Base-by-base conservation (phyloP, 225 moss, liverwort and hornwort genomes). In the Bryum argenteum region DNA sequence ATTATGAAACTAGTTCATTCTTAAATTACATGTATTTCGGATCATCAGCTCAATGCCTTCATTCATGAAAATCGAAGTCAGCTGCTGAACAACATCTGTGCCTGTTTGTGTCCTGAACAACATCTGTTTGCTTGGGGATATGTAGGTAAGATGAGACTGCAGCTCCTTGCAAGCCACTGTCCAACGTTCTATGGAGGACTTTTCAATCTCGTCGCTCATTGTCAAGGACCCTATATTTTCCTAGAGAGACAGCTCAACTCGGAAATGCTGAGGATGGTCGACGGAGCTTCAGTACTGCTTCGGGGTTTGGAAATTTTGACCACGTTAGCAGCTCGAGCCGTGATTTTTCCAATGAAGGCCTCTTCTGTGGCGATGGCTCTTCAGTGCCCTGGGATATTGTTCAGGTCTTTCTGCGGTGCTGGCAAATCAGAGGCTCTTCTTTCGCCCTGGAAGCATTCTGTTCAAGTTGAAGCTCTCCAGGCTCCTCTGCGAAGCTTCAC, bases 341-440 rank as follows among this genome's bases (percentile, higher is more conserved):
- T 85, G 1, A 89, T 98, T 61, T 98, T 91, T 55, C 91, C 91
- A 47, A 92, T 98, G 89, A 89, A 88, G 76, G 79, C 91, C 63
- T 83, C 75, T 62, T 83, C 85, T 72, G 88, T 92, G 70, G 89
- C 92, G 15, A 69, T 94, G 80, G 89, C 91, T 53, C 80, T 94
- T 63, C 94, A 98, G 64, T 87, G 83, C 69, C 98, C 98, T 69
- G 91, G 91, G 54, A 84, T 78, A 57, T 65, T 98, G 47, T 98
- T 94, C 79, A 79, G 83, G 66, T 86, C 89, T 55, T 83, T 98
- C 74, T 72, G 67, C 73, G 78, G 86, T 22, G 75, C 74, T 75
- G 87, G 91, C 18, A 85, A 82, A 23, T 73, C 86, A 53, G 80
- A 81, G 61, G 42, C 77, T 63, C 74, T 67, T 59, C 38, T 79